Evolutionary conservation across 805 yeast genomes (phyloP).

Genomic region (Priceomyces fermenticarens): DNA sequence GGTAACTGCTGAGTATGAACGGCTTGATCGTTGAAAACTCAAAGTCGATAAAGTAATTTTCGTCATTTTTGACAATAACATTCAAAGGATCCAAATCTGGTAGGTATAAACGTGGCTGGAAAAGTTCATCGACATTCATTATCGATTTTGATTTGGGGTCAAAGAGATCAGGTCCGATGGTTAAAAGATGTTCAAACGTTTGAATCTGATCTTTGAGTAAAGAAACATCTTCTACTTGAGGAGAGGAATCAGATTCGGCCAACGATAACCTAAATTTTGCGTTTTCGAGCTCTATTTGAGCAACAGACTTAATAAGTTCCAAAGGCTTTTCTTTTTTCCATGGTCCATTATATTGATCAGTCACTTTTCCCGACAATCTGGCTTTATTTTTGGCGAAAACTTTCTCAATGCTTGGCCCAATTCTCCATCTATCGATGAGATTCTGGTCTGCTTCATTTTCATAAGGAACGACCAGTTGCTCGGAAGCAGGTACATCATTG

Average conservation of each 20-base stretch:
- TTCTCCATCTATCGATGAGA: constrained; percentile 71
- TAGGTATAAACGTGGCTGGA: constrained; percentile 68
- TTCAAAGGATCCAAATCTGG: constrained; percentile 94
- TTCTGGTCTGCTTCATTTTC: constrained; percentile 58
- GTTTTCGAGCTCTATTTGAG: constrained; percentile 62
- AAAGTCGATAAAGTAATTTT: constrained; percentile 67
- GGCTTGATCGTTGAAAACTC: constrained; percentile 83
- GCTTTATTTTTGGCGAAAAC: constrained; percentile 69
- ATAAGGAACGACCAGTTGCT: constrained; percentile 47
- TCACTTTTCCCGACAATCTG: constrained; percentile 47
- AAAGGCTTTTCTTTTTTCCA: constrained; percentile 61
- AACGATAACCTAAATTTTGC: constrained; percentile 52
- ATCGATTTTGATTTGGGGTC: constrained; percentile 50
- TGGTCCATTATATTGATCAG: constrained; percentile 67
- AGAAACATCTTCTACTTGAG: constrained; percentile 40
- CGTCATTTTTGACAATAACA: constrained; percentile 47
- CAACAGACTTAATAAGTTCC: constrained; percentile 63
- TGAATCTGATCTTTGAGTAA: constrained; percentile 47
- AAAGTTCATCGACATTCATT: constrained; percentile 59
- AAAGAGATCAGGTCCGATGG: constrained; percentile 58
- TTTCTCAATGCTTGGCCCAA: constrained; percentile 87
- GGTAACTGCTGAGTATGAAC: constrained; percentile 71
- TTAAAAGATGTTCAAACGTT: constrained; percentile 60
- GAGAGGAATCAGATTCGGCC: constrained; percentile 52
- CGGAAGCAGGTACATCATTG: constrained; percentile 54